Evolutionary conservation across 1,284 basidiomycete species (phyloP).

Genomic region (Trichosporon inkin): DNA sequence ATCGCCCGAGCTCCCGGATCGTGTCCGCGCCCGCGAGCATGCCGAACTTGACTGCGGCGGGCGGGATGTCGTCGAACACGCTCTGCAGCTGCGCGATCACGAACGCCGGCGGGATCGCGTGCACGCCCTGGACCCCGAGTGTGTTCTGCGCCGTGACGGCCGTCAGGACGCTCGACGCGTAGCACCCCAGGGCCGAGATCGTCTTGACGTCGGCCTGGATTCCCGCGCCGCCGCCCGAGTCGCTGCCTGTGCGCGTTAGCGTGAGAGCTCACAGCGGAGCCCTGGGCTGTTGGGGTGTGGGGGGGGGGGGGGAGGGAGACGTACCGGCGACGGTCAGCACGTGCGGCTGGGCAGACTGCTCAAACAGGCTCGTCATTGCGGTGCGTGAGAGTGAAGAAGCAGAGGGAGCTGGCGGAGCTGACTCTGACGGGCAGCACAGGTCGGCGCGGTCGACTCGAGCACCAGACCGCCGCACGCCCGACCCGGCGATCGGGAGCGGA

Average conservation of each 20-base stretch:
- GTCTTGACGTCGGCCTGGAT: constrained; percentile 79
- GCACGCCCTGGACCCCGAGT: constrained; percentile 69
- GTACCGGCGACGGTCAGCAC: constrained; percentile 45
- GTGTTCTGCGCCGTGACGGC: constrained; percentile 92
- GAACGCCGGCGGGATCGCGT: constrained; percentile 64
- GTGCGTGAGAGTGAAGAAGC: not conserved
- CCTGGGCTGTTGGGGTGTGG: too few species aligned
- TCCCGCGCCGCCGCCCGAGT: constrained; percentile 83
- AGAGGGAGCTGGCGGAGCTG: not conserved
- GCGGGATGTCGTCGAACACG: constrained; percentile 69
- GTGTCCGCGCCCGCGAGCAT: constrained; percentile 62
- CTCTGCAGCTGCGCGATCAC: constrained; percentile 65
- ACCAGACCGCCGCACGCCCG: not conserved
- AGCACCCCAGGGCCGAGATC: constrained; percentile 71
- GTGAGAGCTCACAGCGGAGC: too few species aligned
- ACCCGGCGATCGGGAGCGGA: not conserved
- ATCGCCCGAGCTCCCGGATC: constrained; percentile 48
- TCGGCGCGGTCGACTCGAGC: not conserved
- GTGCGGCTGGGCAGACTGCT: constrained; percentile 27
- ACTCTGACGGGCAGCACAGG: too few species aligned
- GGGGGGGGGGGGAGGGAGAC: constrained; percentile 13
- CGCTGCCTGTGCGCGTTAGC: constrained; percentile 47
- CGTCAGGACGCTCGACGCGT: constrained; percentile 81
- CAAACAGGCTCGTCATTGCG: not conserved
- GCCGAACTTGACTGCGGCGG: constrained; percentile 81